phyloP scores from a whole-genome alignment of 305 asterid genomes.

The Fraxinus velutina region DNA sequence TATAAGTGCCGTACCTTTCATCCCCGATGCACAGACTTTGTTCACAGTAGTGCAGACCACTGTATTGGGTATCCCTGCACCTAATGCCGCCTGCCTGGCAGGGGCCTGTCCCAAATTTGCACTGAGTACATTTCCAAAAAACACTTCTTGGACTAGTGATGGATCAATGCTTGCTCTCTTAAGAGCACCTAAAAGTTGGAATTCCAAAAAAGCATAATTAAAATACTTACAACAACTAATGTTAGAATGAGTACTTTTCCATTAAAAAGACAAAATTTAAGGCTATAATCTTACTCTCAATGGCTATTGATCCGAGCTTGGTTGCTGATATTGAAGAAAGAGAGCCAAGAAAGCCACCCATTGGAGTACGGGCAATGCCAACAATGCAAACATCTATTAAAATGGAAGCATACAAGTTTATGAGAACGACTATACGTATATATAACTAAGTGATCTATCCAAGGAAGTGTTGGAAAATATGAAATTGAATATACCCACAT shows the following conservation, averaged over 20 bases:
- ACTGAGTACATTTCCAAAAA: slow-evolving; percentile 92
- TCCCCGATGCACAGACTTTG: slow-evolving; percentile 98
- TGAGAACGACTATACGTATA: not conserved
- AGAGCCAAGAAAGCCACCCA: slow-evolving; percentile 48
- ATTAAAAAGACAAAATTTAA: slow-evolving; percentile 8
- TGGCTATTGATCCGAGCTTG: slow-evolving; percentile 91
- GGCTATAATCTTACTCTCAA: slow-evolving; percentile 56
- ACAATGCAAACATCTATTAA: slow-evolving; percentile 88
- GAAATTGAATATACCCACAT: not conserved
- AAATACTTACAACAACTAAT: not conserved
- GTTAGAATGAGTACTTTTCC: not conserved
- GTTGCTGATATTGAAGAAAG: slow-evolving; percentile 52
- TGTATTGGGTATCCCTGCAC: slow-evolving; percentile 86
- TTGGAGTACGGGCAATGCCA: slow-evolving; percentile 94
- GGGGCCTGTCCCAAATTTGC: slow-evolving; percentile 99
- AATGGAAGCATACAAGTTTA: not conserved
- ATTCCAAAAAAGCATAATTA: slow-evolving; percentile 9
- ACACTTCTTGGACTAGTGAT: slow-evolving; percentile 83
- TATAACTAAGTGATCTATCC: not conserved
- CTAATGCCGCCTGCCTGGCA: slow-evolving; percentile 96
- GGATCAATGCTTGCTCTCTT: slow-evolving; percentile 85
- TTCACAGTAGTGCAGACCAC: slow-evolving; percentile 88
- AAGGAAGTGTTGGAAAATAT: not conserved
- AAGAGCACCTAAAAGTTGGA: slow-evolving; percentile 67
- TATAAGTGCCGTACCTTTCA: slow-evolving; percentile 64